Evolutionary conservation across 192 early-diverging fungal species (phyloP).

Genomic region (Backusella liffmaniae): DNA sequence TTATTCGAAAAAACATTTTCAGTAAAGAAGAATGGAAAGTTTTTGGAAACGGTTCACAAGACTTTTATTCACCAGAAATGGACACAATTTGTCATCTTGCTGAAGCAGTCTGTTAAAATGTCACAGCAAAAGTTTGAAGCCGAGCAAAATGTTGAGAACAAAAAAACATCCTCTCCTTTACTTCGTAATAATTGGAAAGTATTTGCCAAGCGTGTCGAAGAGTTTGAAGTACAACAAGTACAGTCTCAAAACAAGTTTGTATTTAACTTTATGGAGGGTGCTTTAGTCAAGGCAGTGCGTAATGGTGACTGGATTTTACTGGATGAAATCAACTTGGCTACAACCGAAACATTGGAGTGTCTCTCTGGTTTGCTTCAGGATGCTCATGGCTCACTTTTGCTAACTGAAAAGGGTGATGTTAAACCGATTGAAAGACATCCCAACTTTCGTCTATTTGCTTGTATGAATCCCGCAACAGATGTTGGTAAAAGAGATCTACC

Average conservation of each 20-base stretch:
- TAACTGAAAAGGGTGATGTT: slow-evolving; percentile 92
- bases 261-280: slow-evolving; percentile 94
- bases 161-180: slow-evolving; percentile 36
- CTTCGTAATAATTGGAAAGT: slow-evolving; percentile 71
- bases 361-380: slow-evolving; percentile 87
- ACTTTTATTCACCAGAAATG: slow-evolving; percentile 78
- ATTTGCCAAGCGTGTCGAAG: slow-evolving; percentile 60
- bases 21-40: slow-evolving; percentile 80
- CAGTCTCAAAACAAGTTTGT: slow-evolving; percentile 72
- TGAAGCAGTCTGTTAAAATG: slow-evolving; percentile 79
- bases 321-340: slow-evolving; percentile 97
- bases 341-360: slow-evolving; percentile 93
- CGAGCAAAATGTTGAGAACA: slow-evolving; percentile 37
- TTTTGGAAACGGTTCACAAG: slow-evolving; percentile 77
- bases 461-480: slow-evolving; percentile 99
- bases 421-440: slow-evolving; percentile 83
- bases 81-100: slow-evolving; percentile 73
- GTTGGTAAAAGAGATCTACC: slow-evolving; percentile 96
- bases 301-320: slow-evolving; percentile 95
- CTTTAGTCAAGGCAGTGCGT: slow-evolving; percentile 84
- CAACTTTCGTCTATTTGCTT: slow-evolving; percentile 93
- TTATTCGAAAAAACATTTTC: slow-evolving; percentile 90
- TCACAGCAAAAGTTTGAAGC: slow-evolving; percentile 59
- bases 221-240: slow-evolving; percentile 76
- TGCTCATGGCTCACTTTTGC: slow-evolving; percentile 73